Conservation (phyloP, 139 green algal species). For the Raphidocelis subcapitata region DNA sequence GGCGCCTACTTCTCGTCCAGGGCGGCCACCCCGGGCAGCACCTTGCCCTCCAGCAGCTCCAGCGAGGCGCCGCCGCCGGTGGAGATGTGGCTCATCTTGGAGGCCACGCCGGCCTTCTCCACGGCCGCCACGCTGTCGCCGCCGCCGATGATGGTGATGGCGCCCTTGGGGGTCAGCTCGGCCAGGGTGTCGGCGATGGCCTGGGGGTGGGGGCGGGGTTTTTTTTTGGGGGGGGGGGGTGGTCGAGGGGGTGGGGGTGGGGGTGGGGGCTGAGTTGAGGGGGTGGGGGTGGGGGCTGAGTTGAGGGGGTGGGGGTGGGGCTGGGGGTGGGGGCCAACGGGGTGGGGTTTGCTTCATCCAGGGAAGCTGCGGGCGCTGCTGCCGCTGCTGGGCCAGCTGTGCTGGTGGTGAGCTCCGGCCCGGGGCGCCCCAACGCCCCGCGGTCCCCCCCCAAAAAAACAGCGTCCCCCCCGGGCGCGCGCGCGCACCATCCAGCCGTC, state of each 20-base stretch:
- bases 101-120: slow-evolving; percentile 93
- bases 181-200: slow-evolving; percentile 90
- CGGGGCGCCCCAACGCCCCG: too few species aligned
- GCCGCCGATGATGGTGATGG: slow-evolving; percentile 97
- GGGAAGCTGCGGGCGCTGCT: neutral
- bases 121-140: slow-evolving; percentile 98
- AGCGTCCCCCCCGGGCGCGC: too few species aligned
- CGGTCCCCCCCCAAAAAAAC: too few species aligned
- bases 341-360: neutral
- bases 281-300: neutral
- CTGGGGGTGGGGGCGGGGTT: slow-evolving; percentile 8
- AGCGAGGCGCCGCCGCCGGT: slow-evolving; percentile 93
- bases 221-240: too few species aligned
- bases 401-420: too few species aligned
- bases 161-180: slow-evolving; percentile 71
- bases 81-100: slow-evolving; percentile 91
- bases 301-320: neutral
- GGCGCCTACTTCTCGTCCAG: slow-evolving; percentile 80
- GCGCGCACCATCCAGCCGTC: slow-evolving; percentile 93
- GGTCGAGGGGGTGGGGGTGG: too few species aligned
- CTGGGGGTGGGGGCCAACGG: neutral
- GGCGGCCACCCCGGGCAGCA: slow-evolving; percentile 94
- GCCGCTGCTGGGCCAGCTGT: neutral
- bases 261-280: neutral
- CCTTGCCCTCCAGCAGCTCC: slow-evolving; percentile 99